Evolutionary conservation across 163 green algal species (phyloP).

Genomic region (Picocystis sp.): DNA sequence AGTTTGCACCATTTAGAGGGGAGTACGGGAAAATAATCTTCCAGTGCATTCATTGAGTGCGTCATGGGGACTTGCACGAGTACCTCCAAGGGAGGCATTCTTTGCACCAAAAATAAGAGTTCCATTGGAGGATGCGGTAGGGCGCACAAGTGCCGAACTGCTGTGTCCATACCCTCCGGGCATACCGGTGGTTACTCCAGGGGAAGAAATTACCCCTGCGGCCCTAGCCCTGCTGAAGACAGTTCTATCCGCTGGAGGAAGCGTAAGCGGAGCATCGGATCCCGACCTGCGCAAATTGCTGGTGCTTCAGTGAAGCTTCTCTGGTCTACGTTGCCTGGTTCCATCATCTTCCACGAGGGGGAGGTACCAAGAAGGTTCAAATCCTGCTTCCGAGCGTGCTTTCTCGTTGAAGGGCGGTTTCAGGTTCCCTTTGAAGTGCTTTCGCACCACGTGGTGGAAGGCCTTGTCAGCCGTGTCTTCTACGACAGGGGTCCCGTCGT

Average conservation of each 20-base stretch:
- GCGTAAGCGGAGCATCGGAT: conserved; percentile 36
- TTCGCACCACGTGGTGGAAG: conserved; percentile 64
- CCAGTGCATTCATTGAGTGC: no score
- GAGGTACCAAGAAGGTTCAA: conserved; percentile 63
- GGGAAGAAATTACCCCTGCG: conserved; percentile 37
- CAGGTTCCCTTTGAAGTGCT: conserved; percentile 63
- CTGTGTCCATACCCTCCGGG: conserved; percentile 76
- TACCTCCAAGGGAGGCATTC: conserved; percentile 45
- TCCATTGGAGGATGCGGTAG: conserved; percentile 16
- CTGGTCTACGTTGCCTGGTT: no score
- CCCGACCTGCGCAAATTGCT: conserved; percentile 19
- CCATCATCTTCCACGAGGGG: conserved; percentile 23
- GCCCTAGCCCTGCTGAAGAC: conserved; percentile 22
- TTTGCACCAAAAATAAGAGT: conserved; percentile 21
- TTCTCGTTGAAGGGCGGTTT: conserved; percentile 84
- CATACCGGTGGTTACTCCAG: conserved; percentile 57
- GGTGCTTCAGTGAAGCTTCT: conserved; percentile 12
- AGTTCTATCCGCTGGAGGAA: conserved; percentile 27
- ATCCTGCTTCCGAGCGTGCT: conserved; percentile 52
- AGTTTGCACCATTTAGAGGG: no score
- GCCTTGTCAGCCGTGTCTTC: conserved; percentile 34
- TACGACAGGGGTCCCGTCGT: conserved; percentile 13
- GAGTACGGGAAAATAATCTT: no score
- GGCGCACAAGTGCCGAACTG: conserved; percentile 44
- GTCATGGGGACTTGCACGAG: neutral